Base-by-base conservation (phyloP, 148 eudicot genomes). In the Rhododendron williamsianum region DNA sequence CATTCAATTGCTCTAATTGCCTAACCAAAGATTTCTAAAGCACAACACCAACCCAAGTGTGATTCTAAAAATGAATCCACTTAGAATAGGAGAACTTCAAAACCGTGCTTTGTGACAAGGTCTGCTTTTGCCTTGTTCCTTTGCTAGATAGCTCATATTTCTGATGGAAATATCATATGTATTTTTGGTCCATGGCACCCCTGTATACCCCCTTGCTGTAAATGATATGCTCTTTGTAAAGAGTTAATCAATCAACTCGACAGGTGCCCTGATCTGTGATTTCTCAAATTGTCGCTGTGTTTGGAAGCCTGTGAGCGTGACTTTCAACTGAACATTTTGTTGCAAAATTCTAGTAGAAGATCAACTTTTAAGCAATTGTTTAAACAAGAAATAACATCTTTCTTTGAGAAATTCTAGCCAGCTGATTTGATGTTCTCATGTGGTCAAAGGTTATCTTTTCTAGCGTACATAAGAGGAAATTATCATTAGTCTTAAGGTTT, bases 251-350 rank as follows among this genome's bases (percentile, higher is more conserved):
- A 25, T 63, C 35, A 3, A 48, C 45, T 72, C 3, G 21, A 9
- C 79, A 83, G 45, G 33, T 73, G 67, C 19, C 35, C 21, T 84
- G 85, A 35, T 73, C 13, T 52, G 45, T 38, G 16, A 4, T 51
- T 72, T 41, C 71, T 65, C 76, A 49, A 6, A 65, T 69, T 71
- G 80, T 73, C 67, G n/a, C 49, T 83, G 45, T 69, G 78, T 65
- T 83, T 71, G 46, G 45, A 83, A 83, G 25, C 63, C 35, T 67
- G 23, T 3, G 6, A 41, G 13, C 23, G 1, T 4, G 4, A 38
- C 76, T 45, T 48, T 7, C 56, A 27, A 45, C 63, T 46, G 60
- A 71, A 30, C 45, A 46, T 46, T 30, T 48, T 30, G n/a, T 48
- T 45, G 56, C 25, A 65, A 82, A 41, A 30, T n/a, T 13, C 18